These are phyloP conservation scores for Russula brevipes DNA, from an alignment of 768 basidiomycete species.

Conservation along the genomic window DNA sequence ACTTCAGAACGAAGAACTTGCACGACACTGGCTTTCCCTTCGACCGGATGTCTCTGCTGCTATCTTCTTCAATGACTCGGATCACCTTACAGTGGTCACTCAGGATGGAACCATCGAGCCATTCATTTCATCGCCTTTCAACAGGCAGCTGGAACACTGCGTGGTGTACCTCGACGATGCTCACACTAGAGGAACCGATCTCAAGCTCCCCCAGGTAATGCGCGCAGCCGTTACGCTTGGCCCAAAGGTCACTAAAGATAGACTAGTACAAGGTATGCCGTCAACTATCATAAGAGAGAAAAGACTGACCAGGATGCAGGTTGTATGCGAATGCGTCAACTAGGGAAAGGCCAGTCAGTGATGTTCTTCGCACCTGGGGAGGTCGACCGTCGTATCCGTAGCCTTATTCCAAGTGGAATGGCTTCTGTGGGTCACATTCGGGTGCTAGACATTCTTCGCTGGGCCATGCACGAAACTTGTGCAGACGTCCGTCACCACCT, in stretches of 20 bases:
- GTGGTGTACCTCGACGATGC: constrained; percentile 51
- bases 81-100: constrained; percentile 35
- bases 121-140: constrained; percentile 37
- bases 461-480: constrained; percentile 22
- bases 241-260: constrained; percentile 48
- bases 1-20: constrained; percentile 41
- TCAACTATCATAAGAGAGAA: neutral
- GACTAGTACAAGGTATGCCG: constrained; percentile 43
- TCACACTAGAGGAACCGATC: constrained; percentile 49
- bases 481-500: constrained; percentile 19
- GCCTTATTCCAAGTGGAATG: neutral
- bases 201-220: constrained; percentile 41
- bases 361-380: constrained; percentile 20
- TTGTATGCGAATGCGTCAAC: constrained; percentile 23
- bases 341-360: constrained; percentile 21
- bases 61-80: constrained; percentile 37
- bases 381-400: constrained; percentile 17
- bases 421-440: neutral
- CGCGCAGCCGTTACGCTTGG: constrained; percentile 48
- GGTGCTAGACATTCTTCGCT: constrained; percentile 18
- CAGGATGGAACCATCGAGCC: constrained; percentile 36
- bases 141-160: constrained; percentile 36
- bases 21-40: constrained; percentile 37
- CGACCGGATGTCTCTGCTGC: constrained; percentile 35
- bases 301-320: constrained; percentile 1